A percentile compares a stretch with the other conserved stretches of the same genome.
phyloP scores from a whole-genome alignment of 2,329 filamentous ascomycete species.

The Talaromyces amestolkiae region DNA sequence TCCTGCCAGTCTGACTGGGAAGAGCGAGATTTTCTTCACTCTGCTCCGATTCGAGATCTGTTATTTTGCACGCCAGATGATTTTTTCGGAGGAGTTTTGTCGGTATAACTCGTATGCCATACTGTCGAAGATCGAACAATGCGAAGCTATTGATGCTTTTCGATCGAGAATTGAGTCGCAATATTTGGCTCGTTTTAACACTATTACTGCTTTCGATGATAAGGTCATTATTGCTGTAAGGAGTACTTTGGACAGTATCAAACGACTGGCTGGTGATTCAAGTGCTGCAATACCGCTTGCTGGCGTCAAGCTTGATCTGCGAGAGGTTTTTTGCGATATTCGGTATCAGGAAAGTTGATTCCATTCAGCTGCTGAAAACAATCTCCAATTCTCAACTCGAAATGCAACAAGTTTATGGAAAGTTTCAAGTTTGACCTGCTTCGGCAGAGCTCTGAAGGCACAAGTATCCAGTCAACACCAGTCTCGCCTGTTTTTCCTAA shows the following conservation, averaged over 20 bases:
- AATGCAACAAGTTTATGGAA: not conserved
- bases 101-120: not conserved
- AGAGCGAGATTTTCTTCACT: conserved; percentile 1
- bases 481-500: not conserved
- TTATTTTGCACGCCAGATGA: not conserved
- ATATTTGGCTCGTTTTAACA: not conserved
- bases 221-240: not conserved
- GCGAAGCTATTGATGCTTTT: not conserved
- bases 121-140: not conserved
- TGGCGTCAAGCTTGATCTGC: not conserved
- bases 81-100: not conserved
- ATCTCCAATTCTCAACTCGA: no score
- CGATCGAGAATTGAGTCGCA: not conserved
- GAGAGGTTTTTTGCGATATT: not conserved
- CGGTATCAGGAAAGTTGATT: not conserved
- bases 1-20: not conserved
- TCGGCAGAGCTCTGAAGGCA: conserved; percentile 15
- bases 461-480: conserved; percentile 19
- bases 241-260: not conserved
- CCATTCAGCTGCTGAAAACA: no score
- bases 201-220: not conserved
- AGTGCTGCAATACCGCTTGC: not conserved
- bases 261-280: not conserved
- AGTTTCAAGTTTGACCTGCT: no score
- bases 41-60: not conserved